phyloP scores from a whole-genome alignment of 1,284 basidiomycete genomes.

The Sporisorium scitamineum region DNA sequence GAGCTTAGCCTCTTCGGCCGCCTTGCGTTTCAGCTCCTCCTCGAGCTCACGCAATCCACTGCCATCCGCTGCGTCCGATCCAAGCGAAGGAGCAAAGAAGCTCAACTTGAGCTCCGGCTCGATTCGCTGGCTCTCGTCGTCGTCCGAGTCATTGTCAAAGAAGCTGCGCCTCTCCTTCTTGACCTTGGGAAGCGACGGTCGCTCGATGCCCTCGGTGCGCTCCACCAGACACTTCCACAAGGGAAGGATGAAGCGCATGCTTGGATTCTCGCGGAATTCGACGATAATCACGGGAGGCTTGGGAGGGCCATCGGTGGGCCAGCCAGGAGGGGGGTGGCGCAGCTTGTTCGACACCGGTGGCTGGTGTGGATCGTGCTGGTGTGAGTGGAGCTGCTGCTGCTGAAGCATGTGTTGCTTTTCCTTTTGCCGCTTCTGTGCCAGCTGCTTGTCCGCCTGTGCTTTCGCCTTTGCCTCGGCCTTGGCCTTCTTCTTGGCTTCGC shows the following conservation, averaged over 20 bases:
- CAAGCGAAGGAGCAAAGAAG: slow-evolving; percentile 60
- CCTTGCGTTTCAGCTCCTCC: slow-evolving; percentile 45
- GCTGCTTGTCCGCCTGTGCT: slow-evolving; percentile 38
- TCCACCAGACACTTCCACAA: slow-evolving; percentile 63
- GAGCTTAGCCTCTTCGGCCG: slow-evolving; percentile 35
- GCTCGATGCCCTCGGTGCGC: slow-evolving; percentile 52
- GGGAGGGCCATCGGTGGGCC: slow-evolving; percentile 51
- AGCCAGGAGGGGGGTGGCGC: slow-evolving; percentile 51
- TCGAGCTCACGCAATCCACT: slow-evolving; percentile 53
- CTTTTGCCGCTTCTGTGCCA: slow-evolving; percentile 38
- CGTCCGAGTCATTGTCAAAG: slow-evolving; percentile 52
- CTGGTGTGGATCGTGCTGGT: slow-evolving; percentile 17
- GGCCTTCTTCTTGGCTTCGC: slow-evolving; percentile 53
- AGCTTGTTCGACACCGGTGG: slow-evolving; percentile 34
- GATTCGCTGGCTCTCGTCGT: slow-evolving; percentile 43
- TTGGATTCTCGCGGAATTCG: slow-evolving; percentile 67
- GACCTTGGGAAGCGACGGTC: slow-evolving; percentile 41
- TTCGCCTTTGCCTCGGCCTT: slow-evolving; percentile 54
- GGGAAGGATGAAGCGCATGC: slow-evolving; percentile 64
- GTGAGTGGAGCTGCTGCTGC: slow-evolving; percentile 23
- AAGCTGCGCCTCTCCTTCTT: slow-evolving; percentile 53
- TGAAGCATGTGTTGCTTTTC: slow-evolving; percentile 37
- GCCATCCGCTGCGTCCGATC: slow-evolving; percentile 57
- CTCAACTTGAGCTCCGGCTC: slow-evolving; percentile 53
- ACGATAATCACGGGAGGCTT: slow-evolving; percentile 65